These are phyloP conservation scores for Didymella pomorum DNA, from an alignment of 2,329 filamentous ascomycete species.

Conservation along the genomic window DNA sequence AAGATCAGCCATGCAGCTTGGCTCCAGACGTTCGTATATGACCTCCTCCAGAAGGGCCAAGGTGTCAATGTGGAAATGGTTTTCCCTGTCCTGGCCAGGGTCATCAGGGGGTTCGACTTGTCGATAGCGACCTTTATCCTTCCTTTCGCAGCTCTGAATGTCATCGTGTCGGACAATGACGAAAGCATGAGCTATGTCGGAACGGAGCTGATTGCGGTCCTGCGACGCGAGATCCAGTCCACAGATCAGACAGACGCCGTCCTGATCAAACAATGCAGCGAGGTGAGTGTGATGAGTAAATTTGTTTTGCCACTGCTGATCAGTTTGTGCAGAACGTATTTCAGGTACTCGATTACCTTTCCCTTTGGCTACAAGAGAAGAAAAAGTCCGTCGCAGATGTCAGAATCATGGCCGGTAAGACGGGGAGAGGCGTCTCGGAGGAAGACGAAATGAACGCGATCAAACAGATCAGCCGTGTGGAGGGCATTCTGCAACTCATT, in stretches of 20 bases:
- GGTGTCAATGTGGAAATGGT: conserved; percentile 77
- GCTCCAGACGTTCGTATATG: conserved; percentile 81
- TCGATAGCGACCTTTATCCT: conserved; percentile 87
- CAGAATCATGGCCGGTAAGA: conserved; percentile 53
- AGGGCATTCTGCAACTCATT: conserved; percentile 73
- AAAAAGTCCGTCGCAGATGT: conserved; percentile 57
- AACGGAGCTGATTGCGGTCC: conserved; percentile 76
- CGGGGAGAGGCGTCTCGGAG: conserved; percentile 53
- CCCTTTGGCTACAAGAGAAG: conserved; percentile 87
- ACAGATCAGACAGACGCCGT: conserved; percentile 70
- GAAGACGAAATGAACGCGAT: conserved; percentile 62
- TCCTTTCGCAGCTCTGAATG: conserved; percentile 85
- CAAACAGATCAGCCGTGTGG: conserved; percentile 70
- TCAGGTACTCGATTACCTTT: conserved; percentile 87
- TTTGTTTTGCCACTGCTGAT: conserved; percentile 21
- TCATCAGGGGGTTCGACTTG: conserved; percentile 85
- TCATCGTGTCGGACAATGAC: conserved; percentile 76
- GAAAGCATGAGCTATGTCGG: conserved; percentile 70
- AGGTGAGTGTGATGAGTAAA: conserved; percentile 63
- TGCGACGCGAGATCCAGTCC: conserved; percentile 68
- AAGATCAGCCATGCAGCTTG: conserved; percentile 77
- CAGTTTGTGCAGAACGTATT: conserved; percentile 76
- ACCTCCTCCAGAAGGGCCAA: conserved; percentile 80
- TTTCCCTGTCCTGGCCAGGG: conserved; percentile 81
- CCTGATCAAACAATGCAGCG: conserved; percentile 83